Conservation (phyloP, 345 rosid species). For the Linum trigynum region DNA sequence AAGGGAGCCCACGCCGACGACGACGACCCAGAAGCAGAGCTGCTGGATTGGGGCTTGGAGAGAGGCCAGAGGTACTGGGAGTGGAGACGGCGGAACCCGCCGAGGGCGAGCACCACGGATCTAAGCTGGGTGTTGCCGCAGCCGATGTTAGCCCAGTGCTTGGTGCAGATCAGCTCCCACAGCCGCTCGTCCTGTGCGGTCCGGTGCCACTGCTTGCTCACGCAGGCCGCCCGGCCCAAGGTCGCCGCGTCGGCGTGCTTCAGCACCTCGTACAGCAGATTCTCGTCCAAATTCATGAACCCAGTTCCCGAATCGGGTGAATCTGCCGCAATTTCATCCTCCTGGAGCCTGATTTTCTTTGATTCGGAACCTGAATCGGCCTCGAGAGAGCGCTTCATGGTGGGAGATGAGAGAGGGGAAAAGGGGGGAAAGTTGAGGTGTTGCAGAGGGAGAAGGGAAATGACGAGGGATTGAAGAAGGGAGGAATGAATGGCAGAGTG, state of each 20-base stretch:
- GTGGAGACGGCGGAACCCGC: conserved; percentile 82
- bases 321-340: conserved; percentile 9
- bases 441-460: background rate
- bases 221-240: conserved; percentile 64
- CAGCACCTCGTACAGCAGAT: conserved; percentile 75
- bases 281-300: conserved; percentile 59
- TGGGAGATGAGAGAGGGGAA: background rate
- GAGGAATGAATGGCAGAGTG: background rate
- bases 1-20: conserved; percentile 35
- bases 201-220: conserved; percentile 70
- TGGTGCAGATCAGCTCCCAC: conserved; percentile 96
- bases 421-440: background rate
- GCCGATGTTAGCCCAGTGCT: conserved; percentile 76
- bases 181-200: conserved; percentile 88
- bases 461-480: background rate
- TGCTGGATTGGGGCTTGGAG: conserved; percentile 39
- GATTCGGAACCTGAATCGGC: background rate
- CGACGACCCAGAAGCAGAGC: conserved; percentile 12
- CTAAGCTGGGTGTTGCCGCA: conserved; percentile 67
- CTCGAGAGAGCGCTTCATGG: conserved; percentile 57
- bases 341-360: conserved; percentile 38
- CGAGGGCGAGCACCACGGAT: conserved; percentile 87
- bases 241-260: conserved; percentile 83
- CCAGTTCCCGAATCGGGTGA: conserved; percentile 22
- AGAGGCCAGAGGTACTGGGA: conserved; percentile 64